Percentiles rank a stretch among this genome's conserved stretches.
Evolutionary conservation across 2,329 filamentous ascomycete species (phyloP).

Genomic region (Fusarium zealandicum): DNA sequence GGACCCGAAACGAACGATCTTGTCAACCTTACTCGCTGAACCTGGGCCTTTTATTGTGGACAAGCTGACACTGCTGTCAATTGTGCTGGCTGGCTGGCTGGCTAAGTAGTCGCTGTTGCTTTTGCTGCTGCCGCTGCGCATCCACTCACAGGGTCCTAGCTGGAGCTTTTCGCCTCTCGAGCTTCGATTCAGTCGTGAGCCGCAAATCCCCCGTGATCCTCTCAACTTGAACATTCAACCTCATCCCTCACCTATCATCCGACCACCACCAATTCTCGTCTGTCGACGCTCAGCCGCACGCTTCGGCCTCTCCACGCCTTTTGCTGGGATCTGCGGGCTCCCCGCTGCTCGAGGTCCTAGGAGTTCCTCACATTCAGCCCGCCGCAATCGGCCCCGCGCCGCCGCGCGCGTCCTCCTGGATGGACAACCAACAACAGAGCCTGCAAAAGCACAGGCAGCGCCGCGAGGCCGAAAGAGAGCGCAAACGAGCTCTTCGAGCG

Average conservation of each 20-base stretch:
- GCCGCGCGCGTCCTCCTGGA: constrained; percentile 37
- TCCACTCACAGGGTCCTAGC: constrained; percentile 38
- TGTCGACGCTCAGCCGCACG: constrained; percentile 5
- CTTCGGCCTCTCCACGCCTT: constrained; percentile 19
- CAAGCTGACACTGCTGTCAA: constrained; percentile 16
- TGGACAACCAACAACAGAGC: constrained; percentile 42
- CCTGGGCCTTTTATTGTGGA: constrained; percentile 16
- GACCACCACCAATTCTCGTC: constrained; percentile 3
- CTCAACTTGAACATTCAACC: constrained; percentile 35
- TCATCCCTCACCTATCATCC: constrained; percentile 17
- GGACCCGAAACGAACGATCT: constrained; percentile 3
- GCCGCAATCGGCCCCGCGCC: constrained; percentile 41
- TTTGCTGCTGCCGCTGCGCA: constrained; percentile 15
- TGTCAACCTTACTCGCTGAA: constrained; percentile 14
- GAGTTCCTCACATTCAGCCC: constrained; percentile 30
- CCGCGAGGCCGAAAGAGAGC: constrained; percentile 42
- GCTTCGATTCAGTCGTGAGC: constrained; percentile 37
- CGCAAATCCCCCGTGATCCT: constrained; percentile 40
- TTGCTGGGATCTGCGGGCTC: constrained; percentile 41
- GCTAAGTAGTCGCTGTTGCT: constrained; percentile 10
- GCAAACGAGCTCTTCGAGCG: constrained; percentile 42
- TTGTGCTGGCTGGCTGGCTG: constrained; percentile 7
- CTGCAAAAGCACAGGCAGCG: constrained; percentile 42
- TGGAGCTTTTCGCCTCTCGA: constrained; percentile 41
- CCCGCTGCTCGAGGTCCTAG: constrained; percentile 39